These are phyloP conservation scores for Fusarium sp. DNA, from an alignment of 2,329 filamentous ascomycete genomes.

Conservation along the genomic window DNA sequence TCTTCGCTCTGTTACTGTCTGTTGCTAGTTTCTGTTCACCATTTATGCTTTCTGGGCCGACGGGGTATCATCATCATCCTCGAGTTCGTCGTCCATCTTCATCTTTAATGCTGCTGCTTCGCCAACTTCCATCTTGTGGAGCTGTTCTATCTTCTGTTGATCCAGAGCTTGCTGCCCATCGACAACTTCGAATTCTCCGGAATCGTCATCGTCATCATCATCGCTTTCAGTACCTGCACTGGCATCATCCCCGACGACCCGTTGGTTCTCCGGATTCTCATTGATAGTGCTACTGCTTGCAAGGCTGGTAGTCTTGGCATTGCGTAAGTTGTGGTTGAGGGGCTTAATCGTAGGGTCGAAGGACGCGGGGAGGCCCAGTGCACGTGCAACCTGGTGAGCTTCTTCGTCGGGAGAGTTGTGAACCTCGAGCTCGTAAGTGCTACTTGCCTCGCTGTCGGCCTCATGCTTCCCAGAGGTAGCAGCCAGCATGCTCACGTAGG, in stretches of 20 bases:
- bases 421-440: conserved; percentile 67
- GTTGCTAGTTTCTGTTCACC: conserved; percentile 8
- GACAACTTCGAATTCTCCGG: conserved; percentile 61
- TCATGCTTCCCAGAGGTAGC: conserved; percentile 70
- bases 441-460: conserved; percentile 66
- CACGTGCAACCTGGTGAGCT: conserved; percentile 73
- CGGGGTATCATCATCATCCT: conserved; percentile 54
- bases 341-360: conserved; percentile 75
- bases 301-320: conserved; percentile 33
- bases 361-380: conserved; percentile 70
- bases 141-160: conserved; percentile 62
- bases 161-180: conserved; percentile 59
- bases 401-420: conserved; percentile 71
- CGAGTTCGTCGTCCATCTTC: conserved; percentile 55
- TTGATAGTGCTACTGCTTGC: conserved; percentile 14
- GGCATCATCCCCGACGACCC: conserved; percentile 44
- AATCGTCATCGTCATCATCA: conserved; percentile 54
- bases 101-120: conserved; percentile 66
- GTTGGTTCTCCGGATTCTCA: conserved; percentile 38
- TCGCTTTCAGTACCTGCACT: conserved; percentile 55
- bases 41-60: conserved; percentile 45
- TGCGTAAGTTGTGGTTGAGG: conserved; percentile 52
- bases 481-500: conserved; percentile 82
- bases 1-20: not conserved
- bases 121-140: conserved; percentile 71